These are phyloP conservation scores for Hevea brasiliensis DNA, from an alignment of 345 rosid species.

Conservation along the genomic window DNA sequence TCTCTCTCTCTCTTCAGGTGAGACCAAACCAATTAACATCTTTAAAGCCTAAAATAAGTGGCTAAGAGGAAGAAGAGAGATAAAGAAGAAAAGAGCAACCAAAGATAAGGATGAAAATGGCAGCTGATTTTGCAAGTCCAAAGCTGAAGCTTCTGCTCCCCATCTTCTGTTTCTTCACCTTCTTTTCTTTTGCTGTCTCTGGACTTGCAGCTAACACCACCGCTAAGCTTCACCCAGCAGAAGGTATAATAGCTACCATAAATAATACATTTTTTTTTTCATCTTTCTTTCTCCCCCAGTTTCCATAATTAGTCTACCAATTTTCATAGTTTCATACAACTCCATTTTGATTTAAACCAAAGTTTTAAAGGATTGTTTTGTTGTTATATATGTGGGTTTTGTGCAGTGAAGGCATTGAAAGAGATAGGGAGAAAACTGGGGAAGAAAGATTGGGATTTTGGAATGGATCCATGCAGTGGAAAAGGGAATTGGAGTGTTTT, in stretches of 20 bases:
- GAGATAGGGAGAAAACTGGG: slow-evolving; percentile 63
- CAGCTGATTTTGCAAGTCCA: neutral
- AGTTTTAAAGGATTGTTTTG: neutral
- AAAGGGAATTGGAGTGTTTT: slow-evolving; percentile 51
- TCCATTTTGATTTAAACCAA: too few relatives aligned
- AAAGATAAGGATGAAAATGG: neutral
- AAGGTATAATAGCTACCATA: too few relatives aligned
- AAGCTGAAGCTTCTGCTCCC: slow-evolving; percentile 5
- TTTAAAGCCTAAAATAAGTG: neutral
- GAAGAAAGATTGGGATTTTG: slow-evolving; percentile 70
- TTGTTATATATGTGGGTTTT: neutral
- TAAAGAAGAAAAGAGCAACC: neutral
- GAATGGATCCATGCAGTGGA: slow-evolving; percentile 75
- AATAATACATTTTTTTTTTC: too few relatives aligned
- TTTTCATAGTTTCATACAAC: too few relatives aligned
- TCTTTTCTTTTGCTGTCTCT: neutral
- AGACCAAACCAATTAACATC: neutral
- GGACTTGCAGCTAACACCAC: slow-evolving; percentile 10
- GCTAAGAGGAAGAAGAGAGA: too few relatives aligned
- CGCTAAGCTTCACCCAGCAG: slow-evolving; percentile 25
- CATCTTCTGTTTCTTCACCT: slow-evolving; percentile 5
- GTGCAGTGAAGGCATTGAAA: slow-evolving; percentile 62
- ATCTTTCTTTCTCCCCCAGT: too few relatives aligned
- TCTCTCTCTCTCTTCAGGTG: neutral
- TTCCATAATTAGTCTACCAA: too few relatives aligned